Conservation (phyloP, 1,139 yeast species). For the Blastobotrys niveus region DNA sequence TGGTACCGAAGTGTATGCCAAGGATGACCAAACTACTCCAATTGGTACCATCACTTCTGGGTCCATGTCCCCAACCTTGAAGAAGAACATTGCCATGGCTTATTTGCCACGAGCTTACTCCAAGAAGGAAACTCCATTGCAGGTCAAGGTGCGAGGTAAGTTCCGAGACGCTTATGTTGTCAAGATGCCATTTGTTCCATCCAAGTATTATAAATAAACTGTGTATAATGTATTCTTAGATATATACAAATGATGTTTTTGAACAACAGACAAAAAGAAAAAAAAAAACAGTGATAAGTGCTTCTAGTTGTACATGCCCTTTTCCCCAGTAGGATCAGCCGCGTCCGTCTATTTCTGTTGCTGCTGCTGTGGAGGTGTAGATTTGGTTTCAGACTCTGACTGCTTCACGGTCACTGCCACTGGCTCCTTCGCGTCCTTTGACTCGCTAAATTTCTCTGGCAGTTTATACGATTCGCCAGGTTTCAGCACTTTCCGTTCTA, state of each 20-base stretch:
- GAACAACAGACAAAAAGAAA: neutral
- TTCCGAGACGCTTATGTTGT: constrained; percentile 65
- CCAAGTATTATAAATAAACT: constrained; percentile 58
- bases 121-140: constrained; percentile 70
- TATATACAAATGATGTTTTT: no score
- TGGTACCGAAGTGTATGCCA: constrained; percentile 58
- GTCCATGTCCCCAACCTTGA: constrained; percentile 78
- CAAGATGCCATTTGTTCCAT: constrained; percentile 78
- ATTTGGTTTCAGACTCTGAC: no score
- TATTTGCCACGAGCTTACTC: constrained; percentile 68
- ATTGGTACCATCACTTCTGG: constrained; percentile 87
- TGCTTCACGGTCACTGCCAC: no score
- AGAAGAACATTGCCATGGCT: constrained; percentile 82
- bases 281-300: neutral
- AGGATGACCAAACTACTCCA: constrained; percentile 45
- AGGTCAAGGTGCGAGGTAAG: constrained; percentile 80
- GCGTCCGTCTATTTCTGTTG: no score
- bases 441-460: constrained; percentile 37
- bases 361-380: no score
- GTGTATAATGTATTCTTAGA: neutral
- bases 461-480: constrained; percentile 41
- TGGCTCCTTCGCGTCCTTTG: no score
- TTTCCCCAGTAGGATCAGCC: no score
- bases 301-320: no score
- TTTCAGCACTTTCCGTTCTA: constrained; percentile 39